phyloP scores from a whole-genome alignment of 208 protist species.

The Trypanosomatidae sp. region DNA sequence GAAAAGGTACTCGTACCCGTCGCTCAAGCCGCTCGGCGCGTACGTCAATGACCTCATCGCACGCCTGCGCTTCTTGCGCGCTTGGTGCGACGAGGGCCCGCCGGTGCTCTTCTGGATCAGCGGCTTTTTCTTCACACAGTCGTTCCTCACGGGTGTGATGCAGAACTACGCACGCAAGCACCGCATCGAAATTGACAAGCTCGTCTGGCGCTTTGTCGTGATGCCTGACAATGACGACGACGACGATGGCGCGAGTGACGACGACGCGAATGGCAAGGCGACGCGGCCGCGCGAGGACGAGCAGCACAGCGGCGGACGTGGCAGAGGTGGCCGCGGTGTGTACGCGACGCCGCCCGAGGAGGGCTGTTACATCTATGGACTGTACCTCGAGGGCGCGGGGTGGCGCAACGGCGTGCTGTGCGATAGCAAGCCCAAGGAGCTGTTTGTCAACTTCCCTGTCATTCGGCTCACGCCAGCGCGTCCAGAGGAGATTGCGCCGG shows the following conservation, averaged over 20 bases:
- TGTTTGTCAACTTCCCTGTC: conserved; percentile 82
- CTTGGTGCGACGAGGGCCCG: conserved; percentile 70
- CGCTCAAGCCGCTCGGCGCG: conserved; percentile 91
- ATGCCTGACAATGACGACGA: conserved; percentile 25
- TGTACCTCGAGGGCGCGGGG: conserved; percentile 85
- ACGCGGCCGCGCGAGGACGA: not conserved
- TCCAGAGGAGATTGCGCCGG: conserved; percentile 29
- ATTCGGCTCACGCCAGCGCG: conserved; percentile 47
- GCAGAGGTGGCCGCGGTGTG: too few relatives aligned
- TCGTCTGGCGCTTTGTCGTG: conserved; percentile 91
- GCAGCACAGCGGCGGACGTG: too few relatives aligned
- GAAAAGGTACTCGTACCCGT: conserved; percentile 91
- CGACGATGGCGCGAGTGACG: too few relatives aligned
- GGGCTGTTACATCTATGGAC: conserved; percentile 84
- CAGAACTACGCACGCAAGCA: conserved; percentile 96
- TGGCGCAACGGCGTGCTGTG: conserved; percentile 66
- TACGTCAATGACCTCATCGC: conserved; percentile 93
- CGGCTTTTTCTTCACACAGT: conserved; percentile 97
- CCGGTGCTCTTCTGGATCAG: conserved; percentile 92
- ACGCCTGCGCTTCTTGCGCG: conserved; percentile 87
- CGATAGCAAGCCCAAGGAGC: conserved; percentile 86
- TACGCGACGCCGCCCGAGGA: conserved; percentile 55
- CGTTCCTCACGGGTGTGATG: conserved; percentile 92
- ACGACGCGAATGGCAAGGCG: too few relatives aligned
- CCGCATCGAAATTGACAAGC: conserved; percentile 93